These are phyloP conservation scores for Colletotrichum sp. DNA, from an alignment of 2,329 filamentous ascomycete genomes.

Conservation along the genomic window DNA sequence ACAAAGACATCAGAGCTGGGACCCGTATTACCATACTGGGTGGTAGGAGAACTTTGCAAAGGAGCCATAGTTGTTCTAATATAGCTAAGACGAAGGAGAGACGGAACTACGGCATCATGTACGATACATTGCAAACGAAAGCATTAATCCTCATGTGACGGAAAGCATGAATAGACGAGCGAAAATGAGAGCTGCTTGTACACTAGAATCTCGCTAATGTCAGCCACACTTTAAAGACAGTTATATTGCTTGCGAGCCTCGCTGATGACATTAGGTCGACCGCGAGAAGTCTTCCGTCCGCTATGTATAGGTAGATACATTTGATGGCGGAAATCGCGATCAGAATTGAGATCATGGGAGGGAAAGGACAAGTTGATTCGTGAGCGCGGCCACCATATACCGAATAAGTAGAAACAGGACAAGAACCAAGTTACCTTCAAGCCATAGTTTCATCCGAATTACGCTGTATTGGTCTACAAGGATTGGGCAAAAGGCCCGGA, in stretches of 20 bases:
- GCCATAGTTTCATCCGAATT: neutral
- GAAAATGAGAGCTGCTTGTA: neutral
- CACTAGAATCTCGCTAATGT: neutral
- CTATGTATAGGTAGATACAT: neutral
- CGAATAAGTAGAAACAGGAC: neutral
- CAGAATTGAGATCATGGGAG: neutral
- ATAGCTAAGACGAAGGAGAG: neutral
- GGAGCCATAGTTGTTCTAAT: neutral
- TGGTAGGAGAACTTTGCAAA: neutral
- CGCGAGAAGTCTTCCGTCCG: too few species aligned
- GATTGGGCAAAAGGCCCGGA: neutral
- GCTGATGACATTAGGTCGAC: neutral
- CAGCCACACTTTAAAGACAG: neutral
- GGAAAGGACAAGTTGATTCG: too few species aligned
- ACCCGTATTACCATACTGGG: constrained; percentile 1
- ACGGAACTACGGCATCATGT: neutral
- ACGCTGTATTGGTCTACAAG: neutral
- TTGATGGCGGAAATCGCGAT: neutral
- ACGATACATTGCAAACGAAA: neutral
- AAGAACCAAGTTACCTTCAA: neutral
- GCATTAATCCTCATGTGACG: neutral
- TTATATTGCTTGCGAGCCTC: neutral
- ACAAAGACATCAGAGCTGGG: neutral
- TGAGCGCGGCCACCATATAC: neutral
- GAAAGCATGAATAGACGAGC: neutral